A percentile compares a stretch with the other conserved stretches of the same genome.
These are phyloP conservation scores for Dendrothele bispora DNA, from an alignment of 768 basidiomycete species.

Conservation along the genomic window DNA sequence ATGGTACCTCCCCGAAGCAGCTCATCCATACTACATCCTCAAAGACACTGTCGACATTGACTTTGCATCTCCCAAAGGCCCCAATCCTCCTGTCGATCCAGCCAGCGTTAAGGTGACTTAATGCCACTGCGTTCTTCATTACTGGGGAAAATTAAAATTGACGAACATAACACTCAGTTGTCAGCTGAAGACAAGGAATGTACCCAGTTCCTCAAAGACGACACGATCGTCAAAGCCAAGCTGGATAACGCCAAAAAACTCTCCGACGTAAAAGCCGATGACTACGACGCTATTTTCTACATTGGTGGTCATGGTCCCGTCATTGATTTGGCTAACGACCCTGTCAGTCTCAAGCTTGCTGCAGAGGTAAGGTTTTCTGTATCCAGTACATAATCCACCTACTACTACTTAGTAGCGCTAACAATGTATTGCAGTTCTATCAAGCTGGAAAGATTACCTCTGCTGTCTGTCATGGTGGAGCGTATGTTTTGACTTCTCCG, in stretches of 20 bases:
- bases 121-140: slow-evolving; percentile 1
- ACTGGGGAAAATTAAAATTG: neutral
- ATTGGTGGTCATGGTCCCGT: slow-evolving; percentile 8
- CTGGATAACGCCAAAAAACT: slow-evolving; percentile 44
- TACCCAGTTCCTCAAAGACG: slow-evolving; percentile 38
- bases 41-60: slow-evolving; percentile 52
- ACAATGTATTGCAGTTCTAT: slow-evolving; percentile 1
- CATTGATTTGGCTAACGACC: neutral
- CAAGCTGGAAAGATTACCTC: slow-evolving; percentile 42
- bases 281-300: slow-evolving; percentile 50
- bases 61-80: slow-evolving; percentile 60
- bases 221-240: slow-evolving; percentile 34
- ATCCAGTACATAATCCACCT: too few species aligned
- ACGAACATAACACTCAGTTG: neutral
- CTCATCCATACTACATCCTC: slow-evolving; percentile 67
- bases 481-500: slow-evolving; percentile 14
- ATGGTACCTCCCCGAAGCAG: slow-evolving; percentile 77
- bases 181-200: slow-evolving; percentile 11
- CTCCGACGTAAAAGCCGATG: slow-evolving; percentile 36
- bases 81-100: slow-evolving; percentile 71
- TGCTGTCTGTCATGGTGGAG: slow-evolving; percentile 63
- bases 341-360: slow-evolving; percentile 40
- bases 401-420: slow-evolving; percentile 41
- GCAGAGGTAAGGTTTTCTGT: slow-evolving; percentile 25
- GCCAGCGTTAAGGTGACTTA: slow-evolving; percentile 51